Evolutionary conservation across 768 basidiomycete species (phyloP).

Genomic region (Suillus discolor): DNA sequence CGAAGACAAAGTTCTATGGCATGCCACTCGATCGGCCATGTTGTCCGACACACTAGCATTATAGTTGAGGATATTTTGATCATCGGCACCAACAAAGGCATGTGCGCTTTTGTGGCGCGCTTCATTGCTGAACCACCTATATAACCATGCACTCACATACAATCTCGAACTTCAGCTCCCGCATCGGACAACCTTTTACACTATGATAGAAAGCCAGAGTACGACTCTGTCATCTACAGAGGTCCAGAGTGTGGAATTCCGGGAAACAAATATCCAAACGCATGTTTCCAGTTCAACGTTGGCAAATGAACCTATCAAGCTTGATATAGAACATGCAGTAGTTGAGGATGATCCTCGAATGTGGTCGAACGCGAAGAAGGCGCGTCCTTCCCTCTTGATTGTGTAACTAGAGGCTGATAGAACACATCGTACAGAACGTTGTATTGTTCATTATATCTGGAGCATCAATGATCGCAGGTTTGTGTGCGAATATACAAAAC

Average conservation of each 20-base stretch:
- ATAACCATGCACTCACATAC: background rate
- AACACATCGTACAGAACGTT: slow-evolving; percentile 17
- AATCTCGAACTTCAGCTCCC: background rate
- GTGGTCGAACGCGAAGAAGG: slow-evolving; percentile 62
- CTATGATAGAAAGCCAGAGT: slow-evolving; percentile 9
- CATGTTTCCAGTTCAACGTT: background rate
- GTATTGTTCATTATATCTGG: slow-evolving; percentile 30
- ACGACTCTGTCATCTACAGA: slow-evolving; percentile 7
- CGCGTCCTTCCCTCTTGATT: slow-evolving; percentile 19
- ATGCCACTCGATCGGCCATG: background rate
- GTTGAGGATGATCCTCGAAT: slow-evolving; percentile 63
- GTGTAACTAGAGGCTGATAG: too few species aligned
- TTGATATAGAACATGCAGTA: slow-evolving; percentile 38
- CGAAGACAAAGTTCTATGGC: background rate
- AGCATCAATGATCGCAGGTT: slow-evolving; percentile 29
- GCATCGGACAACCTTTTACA: background rate
- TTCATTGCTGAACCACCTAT: background rate
- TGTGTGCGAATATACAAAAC: slow-evolving; percentile 30
- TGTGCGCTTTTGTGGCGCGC: background rate
- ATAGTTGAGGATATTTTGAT: background rate
- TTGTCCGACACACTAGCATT: background rate
- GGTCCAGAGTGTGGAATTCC: background rate
- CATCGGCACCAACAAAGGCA: background rate
- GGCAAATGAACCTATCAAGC: slow-evolving; percentile 1
- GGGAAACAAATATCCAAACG: background rate